A percentile compares a stretch with the other conserved stretches of the same genome.
Evolutionary conservation across 345 rosid genomes (phyloP).

Genomic region (Raphanus raphanistrum): DNA sequence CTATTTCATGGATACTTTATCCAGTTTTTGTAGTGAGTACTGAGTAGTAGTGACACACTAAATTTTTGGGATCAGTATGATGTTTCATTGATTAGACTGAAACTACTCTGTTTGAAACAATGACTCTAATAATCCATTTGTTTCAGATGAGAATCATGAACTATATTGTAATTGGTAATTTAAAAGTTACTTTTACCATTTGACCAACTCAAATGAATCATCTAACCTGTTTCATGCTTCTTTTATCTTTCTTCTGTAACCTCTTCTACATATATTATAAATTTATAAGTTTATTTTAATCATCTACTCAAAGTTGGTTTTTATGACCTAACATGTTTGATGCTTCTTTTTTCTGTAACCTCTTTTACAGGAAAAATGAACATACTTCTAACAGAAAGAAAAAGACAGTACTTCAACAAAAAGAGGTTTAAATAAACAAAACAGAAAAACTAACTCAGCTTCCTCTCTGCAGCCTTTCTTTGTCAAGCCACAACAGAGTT

Average conservation of each 20-base stretch:
- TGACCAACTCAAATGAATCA: background rate
- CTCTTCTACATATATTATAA: slow-evolving; percentile 1
- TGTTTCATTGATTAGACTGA: background rate
- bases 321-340: background rate
- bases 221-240: slow-evolving; percentile 9
- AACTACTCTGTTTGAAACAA: background rate
- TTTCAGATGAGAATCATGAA: background rate
- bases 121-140: background rate
- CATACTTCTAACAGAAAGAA: slow-evolving; percentile 4
- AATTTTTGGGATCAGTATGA: background rate
- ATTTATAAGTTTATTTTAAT: background rate
- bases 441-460: slow-evolving; percentile 18
- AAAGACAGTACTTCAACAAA: background rate
- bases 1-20: background rate
- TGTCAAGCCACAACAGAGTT: slow-evolving; percentile 31
- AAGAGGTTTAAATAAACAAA: background rate
- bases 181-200: background rate
- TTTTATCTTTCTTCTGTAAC: slow-evolving; percentile 13
- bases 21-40: too few species aligned
- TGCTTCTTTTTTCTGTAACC: slow-evolving; percentile 17
- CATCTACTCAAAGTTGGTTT: background rate
- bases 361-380: slow-evolving; percentile 14
- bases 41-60: background rate
- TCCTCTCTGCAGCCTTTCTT: slow-evolving; percentile 16
- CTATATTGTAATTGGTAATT: background rate